Conservation (phyloP, 805 yeast species). For the Teunomyces tritomae region DNA sequence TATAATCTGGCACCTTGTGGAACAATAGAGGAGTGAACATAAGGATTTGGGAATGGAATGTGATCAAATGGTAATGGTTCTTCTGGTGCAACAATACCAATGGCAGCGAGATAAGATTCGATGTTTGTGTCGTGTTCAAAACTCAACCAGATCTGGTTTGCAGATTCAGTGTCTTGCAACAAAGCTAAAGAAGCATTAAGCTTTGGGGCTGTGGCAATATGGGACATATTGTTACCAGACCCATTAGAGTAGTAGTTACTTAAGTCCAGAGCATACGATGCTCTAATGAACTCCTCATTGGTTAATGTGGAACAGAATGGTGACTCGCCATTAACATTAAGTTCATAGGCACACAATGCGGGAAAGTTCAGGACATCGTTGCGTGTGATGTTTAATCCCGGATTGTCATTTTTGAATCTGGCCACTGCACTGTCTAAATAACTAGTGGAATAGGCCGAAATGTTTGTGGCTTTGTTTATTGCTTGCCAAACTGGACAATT, state of each 20-base stretch:
- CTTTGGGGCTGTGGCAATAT: constrained; percentile 58
- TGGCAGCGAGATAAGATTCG: constrained; percentile 58
- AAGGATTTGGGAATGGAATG: constrained; percentile 48
- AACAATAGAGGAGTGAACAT: constrained; percentile 37
- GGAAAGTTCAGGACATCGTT: constrained; percentile 54
- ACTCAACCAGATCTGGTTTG: constrained; percentile 59
- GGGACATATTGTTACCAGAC: constrained; percentile 57
- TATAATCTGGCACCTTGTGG: constrained; percentile 42
- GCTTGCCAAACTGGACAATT: constrained; percentile 28
- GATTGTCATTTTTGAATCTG: constrained; percentile 55
- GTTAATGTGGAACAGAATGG: constrained; percentile 68
- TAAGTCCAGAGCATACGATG: constrained; percentile 60
- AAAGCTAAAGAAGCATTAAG: constrained; percentile 49
- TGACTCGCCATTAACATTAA: constrained; percentile 66
- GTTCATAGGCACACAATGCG: constrained; percentile 70
- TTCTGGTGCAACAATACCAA: constrained; percentile 52
- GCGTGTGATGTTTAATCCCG: constrained; percentile 50
- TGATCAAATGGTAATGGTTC: constrained; percentile 43
- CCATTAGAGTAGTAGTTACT: constrained; percentile 60
- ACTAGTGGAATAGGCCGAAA: constrained; percentile 25
- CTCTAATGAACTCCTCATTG: constrained; percentile 60
- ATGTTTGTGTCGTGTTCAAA: constrained; percentile 77
- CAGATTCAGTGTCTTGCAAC: constrained; percentile 41
- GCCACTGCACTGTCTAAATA: constrained; percentile 53
- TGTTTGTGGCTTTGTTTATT: neutral